phyloP scores from a whole-genome alignment of 345 rosid genomes.

The Salix purpurea region DNA sequence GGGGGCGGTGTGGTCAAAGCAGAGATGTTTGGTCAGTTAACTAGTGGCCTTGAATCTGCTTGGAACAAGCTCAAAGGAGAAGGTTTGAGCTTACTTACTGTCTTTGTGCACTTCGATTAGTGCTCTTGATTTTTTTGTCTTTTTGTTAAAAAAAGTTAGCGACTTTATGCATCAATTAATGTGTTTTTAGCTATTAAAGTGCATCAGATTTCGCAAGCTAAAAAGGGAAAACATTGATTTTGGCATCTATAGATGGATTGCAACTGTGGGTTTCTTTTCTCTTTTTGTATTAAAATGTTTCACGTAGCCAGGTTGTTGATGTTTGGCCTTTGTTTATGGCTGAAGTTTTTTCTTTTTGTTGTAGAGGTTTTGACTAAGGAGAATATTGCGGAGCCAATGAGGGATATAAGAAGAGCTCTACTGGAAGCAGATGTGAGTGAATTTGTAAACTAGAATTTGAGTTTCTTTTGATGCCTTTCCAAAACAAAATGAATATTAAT shows the following conservation, averaged over 20 bases:
- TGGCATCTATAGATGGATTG: neutral
- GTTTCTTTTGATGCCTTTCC: neutral
- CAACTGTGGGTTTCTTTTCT: neutral
- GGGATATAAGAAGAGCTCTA: constrained; percentile 93
- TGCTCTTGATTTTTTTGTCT: neutral
- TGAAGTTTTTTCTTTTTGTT: constrained; percentile 10
- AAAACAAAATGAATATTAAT: neutral
- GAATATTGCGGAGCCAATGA: constrained; percentile 92
- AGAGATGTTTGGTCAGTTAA: constrained; percentile 94
- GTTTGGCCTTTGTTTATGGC: neutral
- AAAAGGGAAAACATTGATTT: neutral
- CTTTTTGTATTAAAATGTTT: neutral
- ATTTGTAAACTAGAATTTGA: constrained; percentile 1
- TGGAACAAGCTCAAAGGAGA: constrained; percentile 97
- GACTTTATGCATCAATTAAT: neutral
- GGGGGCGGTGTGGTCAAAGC: constrained; percentile 47
- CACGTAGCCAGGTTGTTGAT: neutral
- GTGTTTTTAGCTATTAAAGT: neutral
- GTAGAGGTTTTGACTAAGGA: constrained; percentile 91
- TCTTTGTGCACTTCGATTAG: neutral
- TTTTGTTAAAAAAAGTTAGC: neutral
- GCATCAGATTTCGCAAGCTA: neutral
- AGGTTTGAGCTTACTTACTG: constrained; percentile 41
- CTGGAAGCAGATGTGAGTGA: constrained; percentile 94
- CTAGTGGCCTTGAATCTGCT: constrained; percentile 90